These are phyloP conservation scores for Kodamaea sp. DNA, from an alignment of 1,139 yeast species.

Conservation along the genomic window DNA sequence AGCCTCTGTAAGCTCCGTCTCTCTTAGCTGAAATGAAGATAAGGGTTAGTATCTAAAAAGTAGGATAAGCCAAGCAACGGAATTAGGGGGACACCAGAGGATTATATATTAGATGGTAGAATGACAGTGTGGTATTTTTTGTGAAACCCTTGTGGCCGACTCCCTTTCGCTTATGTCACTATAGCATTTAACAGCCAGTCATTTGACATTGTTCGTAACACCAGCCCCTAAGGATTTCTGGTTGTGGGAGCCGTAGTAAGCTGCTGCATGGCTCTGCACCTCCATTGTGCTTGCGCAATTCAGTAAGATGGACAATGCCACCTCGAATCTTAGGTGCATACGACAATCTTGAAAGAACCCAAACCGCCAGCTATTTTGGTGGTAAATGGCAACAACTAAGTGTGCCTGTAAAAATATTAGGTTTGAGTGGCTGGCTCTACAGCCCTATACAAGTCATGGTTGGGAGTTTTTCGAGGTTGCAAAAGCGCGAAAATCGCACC, in stretches of 20 bases:
- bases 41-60: too few relatives aligned
- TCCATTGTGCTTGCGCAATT: too few relatives aligned
- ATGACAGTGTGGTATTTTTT: slow-evolving; percentile 4
- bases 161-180: slow-evolving; percentile 7
- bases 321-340: not conserved
- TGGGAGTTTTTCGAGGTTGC: too few relatives aligned
- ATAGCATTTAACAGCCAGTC: slow-evolving; percentile 5
- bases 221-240: slow-evolving; percentile 11
- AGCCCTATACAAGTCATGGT: not conserved
- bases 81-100: too few relatives aligned
- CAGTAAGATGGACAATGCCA: not conserved
- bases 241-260: not conserved
- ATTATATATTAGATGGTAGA: too few relatives aligned
- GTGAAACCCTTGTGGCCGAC: slow-evolving; percentile 2
- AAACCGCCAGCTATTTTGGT: slow-evolving; percentile 1
- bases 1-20: too few relatives aligned
- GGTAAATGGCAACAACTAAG: too few relatives aligned
- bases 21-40: too few relatives aligned
- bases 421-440: slow-evolving; percentile 2
- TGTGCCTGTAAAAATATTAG: too few relatives aligned
- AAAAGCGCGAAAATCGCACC: too few relatives aligned
- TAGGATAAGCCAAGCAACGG: too few relatives aligned
- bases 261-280: too few relatives aligned
- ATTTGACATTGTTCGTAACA: slow-evolving; percentile 3
- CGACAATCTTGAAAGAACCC: not conserved